A percentile compares a stretch with the other conserved stretches of the same genome.
Conservation (phyloP, 2,329 filamentous ascomycete species). For the Zymoseptoria pseudotritici region DNA sequence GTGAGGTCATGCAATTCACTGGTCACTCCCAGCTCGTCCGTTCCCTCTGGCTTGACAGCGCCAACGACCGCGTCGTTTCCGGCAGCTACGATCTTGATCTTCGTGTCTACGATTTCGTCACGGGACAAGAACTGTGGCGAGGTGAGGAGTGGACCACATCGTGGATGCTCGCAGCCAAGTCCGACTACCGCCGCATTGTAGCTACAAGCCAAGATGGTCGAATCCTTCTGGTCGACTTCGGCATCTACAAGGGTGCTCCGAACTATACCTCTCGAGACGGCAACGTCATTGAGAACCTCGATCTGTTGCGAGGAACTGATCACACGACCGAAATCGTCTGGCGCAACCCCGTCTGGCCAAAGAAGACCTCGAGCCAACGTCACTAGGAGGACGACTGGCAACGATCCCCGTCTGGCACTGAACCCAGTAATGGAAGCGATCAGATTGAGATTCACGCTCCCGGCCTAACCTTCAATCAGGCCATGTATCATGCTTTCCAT, state of each 20-base stretch:
- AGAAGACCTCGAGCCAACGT: neutral
- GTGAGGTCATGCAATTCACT: constrained; percentile 69
- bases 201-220: constrained; percentile 91
- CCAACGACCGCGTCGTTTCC: constrained; percentile 78
- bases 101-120: constrained; percentile 84
- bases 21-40: constrained; percentile 83
- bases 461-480: neutral
- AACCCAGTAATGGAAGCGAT: neutral
- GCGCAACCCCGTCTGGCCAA: neutral
- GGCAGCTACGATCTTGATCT: constrained; percentile 94
- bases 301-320: constrained; percentile 35
- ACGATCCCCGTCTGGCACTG: neutral
- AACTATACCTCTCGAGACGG: constrained; percentile 34
- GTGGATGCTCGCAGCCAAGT: constrained; percentile 95
- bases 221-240: constrained; percentile 92
- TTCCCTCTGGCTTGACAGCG: constrained; percentile 80
- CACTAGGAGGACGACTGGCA: neutral
- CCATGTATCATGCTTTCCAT: neutral
- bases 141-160: constrained; percentile 94
- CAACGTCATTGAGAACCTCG: constrained; percentile 41
- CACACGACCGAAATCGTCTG: constrained; percentile 18
- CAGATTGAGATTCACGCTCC: neutral
- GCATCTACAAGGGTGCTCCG: constrained; percentile 29
- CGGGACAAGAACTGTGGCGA: constrained; percentile 68
- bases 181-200: constrained; percentile 88